Conservation (phyloP, 2,329 filamentous ascomycete genomes). For the Xylariaceae sp. region DNA sequence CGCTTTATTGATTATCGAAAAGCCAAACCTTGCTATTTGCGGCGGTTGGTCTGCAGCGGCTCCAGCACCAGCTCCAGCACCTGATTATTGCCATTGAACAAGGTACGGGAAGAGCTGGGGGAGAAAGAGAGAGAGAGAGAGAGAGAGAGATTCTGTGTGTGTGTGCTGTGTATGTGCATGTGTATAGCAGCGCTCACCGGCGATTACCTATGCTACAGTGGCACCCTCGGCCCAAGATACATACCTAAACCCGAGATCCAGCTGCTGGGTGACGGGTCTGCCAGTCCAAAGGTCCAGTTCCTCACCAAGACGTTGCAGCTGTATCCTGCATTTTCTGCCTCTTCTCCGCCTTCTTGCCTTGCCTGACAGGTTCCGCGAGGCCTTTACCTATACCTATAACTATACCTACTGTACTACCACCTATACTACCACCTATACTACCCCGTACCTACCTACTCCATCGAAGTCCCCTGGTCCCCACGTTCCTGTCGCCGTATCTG, state of each 20-base stretch:
- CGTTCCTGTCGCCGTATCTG: conserved; percentile 22
- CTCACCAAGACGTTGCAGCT: conserved; percentile 26
- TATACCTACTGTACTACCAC: background rate
- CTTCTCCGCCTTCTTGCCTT: conserved; percentile 7
- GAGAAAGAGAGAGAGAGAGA: too few relatives aligned
- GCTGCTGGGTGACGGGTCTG: conserved; percentile 20
- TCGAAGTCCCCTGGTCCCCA: conserved; percentile 24
- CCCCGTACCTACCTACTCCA: conserved; percentile 18
- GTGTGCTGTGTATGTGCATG: too few relatives aligned
- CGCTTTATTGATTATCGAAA: conserved; percentile 26
- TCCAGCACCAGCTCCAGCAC: conserved; percentile 20
- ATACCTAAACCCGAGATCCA: conserved; percentile 17
- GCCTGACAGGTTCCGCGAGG: conserved; percentile 18
- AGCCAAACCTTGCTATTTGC: conserved; percentile 22
- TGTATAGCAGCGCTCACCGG: conserved; percentile 15
- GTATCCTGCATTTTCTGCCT: conserved; percentile 22
- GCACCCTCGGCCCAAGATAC: conserved; percentile 12
- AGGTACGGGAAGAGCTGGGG: conserved; percentile 15
- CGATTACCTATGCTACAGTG: conserved; percentile 18
- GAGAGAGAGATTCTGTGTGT: conserved; percentile 11
- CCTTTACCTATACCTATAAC: background rate
- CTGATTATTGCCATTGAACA: conserved; percentile 11
- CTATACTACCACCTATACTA: background rate
- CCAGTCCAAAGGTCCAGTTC: conserved; percentile 14
- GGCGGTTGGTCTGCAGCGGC: conserved; percentile 24